Base-by-base conservation (phyloP, 257 asterid species). In the Solanum corneliomulleri region DNA sequence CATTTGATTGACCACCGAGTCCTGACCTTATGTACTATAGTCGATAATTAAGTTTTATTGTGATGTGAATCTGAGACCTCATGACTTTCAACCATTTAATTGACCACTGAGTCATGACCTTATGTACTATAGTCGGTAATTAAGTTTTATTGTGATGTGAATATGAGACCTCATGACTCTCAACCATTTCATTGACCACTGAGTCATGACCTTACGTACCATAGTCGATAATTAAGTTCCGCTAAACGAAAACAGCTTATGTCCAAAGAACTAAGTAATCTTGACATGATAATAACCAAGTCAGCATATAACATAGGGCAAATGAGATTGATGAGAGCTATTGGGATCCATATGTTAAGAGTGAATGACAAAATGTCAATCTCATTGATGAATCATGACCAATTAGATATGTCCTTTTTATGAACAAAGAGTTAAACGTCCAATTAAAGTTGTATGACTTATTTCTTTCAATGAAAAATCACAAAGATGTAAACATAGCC, bases 331-430 rank as follows among this genome's bases (percentile, higher is more conserved):
- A 88, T 76, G 64, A 77, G 86, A 89, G 11, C 64, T 56, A 23
- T 84, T 69, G 91, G 88, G 86, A 81, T 87, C 89, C 89, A 84
- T 89, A 21, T 72, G 75, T 58, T 70, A 25, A 75, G 77, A 56
- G 77, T 71, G 11, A 33, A 85, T 77, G 52, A 85, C 85, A 86
- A 42, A 47, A 80, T 62, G 89, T 82, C 82, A 86, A 89, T 76
- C 88, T 85, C 91, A 83, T 89, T 64, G 49, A 25, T 81, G 82
- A 75, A 75, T 75, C 82, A 75, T 39, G 83, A 16, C 42, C 66
- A 78, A 80, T 27, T 47, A 9, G 16, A n/a, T 68, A 52, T 68
- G 37, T 23, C 18, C 33, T 35, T 31, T 69, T 25, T 42, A 60
- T 78, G 84, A 45, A 78, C 84, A 45, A 78, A 78, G 41, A 78